phyloP scores from a whole-genome alignment of 1,284 basidiomycete species.

The Ceratobasidium sp. region DNA sequence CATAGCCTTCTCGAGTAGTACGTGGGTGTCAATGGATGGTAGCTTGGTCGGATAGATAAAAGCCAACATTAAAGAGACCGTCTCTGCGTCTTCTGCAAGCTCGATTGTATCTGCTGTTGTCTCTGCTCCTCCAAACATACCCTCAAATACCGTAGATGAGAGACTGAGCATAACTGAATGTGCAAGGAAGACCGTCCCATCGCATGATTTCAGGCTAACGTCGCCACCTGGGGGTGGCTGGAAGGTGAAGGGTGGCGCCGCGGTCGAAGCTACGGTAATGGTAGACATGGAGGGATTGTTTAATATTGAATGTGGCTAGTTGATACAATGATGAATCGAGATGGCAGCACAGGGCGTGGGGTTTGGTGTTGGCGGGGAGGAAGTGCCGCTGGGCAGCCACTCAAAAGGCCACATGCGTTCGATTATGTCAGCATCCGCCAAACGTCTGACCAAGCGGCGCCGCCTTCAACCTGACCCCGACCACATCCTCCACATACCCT shows the following conservation, averaged over 20 bases:
- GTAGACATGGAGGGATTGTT: no score
- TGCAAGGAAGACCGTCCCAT: constrained; percentile 3
- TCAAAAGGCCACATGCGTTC: background rate
- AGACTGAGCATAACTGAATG: constrained; percentile 21
- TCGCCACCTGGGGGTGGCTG: constrained; percentile 27
- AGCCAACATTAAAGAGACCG: constrained; percentile 17
- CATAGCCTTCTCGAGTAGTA: constrained; percentile 5
- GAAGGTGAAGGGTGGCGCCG: constrained; percentile 28
- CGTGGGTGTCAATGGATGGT: background rate
- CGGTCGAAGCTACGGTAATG: no score
- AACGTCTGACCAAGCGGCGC: constrained; percentile 5
- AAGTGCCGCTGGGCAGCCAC: no score
- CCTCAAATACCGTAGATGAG: constrained; percentile 17
- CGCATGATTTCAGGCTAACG: constrained; percentile 2
- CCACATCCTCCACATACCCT: background rate
- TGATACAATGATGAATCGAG: no score
- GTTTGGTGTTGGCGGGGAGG: no score
- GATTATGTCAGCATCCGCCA: constrained; percentile 5
- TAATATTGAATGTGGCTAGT: no score
- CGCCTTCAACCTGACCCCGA: constrained; percentile 15
- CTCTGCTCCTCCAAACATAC: background rate
- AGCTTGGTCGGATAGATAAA: constrained; percentile 8
- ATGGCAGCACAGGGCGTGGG: no score
- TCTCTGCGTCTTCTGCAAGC: constrained; percentile 25
- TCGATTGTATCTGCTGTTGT: constrained; percentile 2